These are phyloP conservation scores for Microsporum canis DNA, from an alignment of 2,329 filamentous ascomycete genomes.

Conservation along the genomic window DNA sequence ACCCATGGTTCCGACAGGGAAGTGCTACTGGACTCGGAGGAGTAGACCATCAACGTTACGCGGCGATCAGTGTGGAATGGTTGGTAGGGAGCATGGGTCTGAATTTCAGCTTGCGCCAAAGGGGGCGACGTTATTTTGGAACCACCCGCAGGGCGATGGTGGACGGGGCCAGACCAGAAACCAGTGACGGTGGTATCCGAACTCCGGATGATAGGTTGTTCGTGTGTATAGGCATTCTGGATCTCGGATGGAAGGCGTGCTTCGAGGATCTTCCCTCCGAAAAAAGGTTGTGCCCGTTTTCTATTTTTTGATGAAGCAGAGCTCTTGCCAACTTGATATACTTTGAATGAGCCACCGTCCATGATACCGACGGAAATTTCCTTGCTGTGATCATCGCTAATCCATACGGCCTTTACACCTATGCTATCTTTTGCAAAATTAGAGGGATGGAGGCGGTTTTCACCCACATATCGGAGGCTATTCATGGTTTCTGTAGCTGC, in stretches of 20 bases:
- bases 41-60: slow-evolving; percentile 63
- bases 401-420: slow-evolving; percentile 37
- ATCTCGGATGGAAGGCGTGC: slow-evolving; percentile 54
- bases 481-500: slow-evolving; percentile 40
- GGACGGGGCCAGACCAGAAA: slow-evolving; percentile 32
- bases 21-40: slow-evolving; percentile 27
- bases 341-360: slow-evolving; percentile 35
- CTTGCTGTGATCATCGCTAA: slow-evolving; percentile 29
- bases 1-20: slow-evolving; percentile 37
- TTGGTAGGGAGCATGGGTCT: slow-evolving; percentile 90
- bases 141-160: slow-evolving; percentile 31
- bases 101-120: slow-evolving; percentile 74
- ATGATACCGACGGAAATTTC: slow-evolving; percentile 35
- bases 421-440: slow-evolving; percentile 29
- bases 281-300: slow-evolving; percentile 44
- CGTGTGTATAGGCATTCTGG: slow-evolving; percentile 47
- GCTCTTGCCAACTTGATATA: slow-evolving; percentile 33
- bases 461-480: slow-evolving; percentile 37
- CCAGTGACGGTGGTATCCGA: slow-evolving; percentile 28
- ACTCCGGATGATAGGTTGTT: slow-evolving; percentile 44
- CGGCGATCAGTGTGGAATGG: slow-evolving; percentile 88
- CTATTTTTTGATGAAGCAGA: slow-evolving; percentile 44
- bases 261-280: slow-evolving; percentile 51
- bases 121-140: slow-evolving; percentile 39
- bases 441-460: slow-evolving; percentile 39